phyloP scores from a whole-genome alignment of 306 rosid genomes.

The Pterocarpus macrocarpus region DNA sequence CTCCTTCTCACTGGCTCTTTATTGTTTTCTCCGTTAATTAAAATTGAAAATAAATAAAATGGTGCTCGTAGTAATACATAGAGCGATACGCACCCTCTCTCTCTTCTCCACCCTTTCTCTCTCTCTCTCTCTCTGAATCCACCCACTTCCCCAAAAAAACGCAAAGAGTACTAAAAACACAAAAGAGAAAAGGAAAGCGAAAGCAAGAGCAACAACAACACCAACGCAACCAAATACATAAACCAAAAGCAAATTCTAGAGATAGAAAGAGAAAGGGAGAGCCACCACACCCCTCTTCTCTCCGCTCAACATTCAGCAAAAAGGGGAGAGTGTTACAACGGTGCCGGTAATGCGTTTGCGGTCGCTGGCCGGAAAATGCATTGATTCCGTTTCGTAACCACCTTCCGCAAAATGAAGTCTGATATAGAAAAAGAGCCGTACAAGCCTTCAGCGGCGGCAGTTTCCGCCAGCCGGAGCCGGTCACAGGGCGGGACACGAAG shows the following conservation, averaged over 20 bases:
- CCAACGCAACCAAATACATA: background rate
- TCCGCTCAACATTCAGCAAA: background rate
- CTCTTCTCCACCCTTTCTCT: background rate
- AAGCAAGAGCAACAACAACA: conserved; percentile 34
- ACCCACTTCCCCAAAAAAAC: conserved; percentile 51
- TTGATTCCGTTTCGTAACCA: conserved; percentile 20
- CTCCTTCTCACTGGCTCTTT: background rate
- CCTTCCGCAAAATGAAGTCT: conserved; percentile 65
- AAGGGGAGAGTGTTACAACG: too few species aligned
- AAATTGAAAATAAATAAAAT: background rate
- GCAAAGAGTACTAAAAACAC: conserved; percentile 41
- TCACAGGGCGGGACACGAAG: conserved; percentile 66
- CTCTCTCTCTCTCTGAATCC: conserved; percentile 49
- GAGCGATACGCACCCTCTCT: background rate
- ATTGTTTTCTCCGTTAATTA: background rate
- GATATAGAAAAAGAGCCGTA: conserved; percentile 44
- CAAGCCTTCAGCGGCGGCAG: conserved; percentile 33
- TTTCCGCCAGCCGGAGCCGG: conserved; percentile 55
- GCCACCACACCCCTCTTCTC: background rate
- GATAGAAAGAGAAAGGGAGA: conserved; percentile 17
- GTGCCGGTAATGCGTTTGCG: background rate
- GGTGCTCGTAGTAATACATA: background rate
- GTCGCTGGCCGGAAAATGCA: conserved; percentile 45
- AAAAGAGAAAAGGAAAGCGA: conserved; percentile 36
- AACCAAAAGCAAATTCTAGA: background rate